Evolutionary conservation across 2,329 filamentous ascomycete genomes (phyloP).

Genomic region (Davidsoniella eucalypti): DNA sequence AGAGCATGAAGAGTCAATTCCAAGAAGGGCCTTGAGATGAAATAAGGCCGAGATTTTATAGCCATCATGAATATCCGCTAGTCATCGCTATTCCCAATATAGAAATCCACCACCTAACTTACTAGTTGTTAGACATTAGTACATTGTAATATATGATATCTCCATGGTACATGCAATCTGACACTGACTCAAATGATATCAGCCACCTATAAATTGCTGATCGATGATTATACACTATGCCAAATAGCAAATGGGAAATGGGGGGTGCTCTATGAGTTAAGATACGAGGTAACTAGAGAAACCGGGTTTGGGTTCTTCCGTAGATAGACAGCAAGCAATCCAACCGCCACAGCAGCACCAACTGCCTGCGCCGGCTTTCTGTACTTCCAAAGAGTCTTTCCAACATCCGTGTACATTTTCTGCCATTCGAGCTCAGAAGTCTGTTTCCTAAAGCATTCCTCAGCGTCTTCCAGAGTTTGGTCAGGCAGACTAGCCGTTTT

Average conservation of each 20-base stretch:
- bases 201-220: too few species aligned
- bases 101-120: background rate
- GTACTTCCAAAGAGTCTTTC: conserved; percentile 26
- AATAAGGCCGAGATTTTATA: background rate
- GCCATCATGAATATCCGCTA: background rate
- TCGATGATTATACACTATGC: too few species aligned
- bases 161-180: too few species aligned
- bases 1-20: conserved; percentile 43
- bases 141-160: too few species aligned
- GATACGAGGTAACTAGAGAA: conserved; percentile 4
- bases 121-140: background rate
- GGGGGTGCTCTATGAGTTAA: background rate
- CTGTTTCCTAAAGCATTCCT: conserved; percentile 53
- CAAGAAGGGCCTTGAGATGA: conserved; percentile 25
- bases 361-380: conserved; percentile 45
- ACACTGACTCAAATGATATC: too few species aligned
- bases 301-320: conserved; percentile 27
- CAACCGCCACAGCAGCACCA: conserved; percentile 50
- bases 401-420: conserved; percentile 16
- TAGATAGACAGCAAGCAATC: conserved; percentile 50
- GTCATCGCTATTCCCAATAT: background rate
- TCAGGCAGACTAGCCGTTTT: conserved; percentile 55
- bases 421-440: conserved; percentile 41
- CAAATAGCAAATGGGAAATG: background rate
- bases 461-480: conserved; percentile 45